Evolutionary conservation across 2,329 filamentous ascomycete genomes (phyloP).

Genomic region (Aschersonia sp.): DNA sequence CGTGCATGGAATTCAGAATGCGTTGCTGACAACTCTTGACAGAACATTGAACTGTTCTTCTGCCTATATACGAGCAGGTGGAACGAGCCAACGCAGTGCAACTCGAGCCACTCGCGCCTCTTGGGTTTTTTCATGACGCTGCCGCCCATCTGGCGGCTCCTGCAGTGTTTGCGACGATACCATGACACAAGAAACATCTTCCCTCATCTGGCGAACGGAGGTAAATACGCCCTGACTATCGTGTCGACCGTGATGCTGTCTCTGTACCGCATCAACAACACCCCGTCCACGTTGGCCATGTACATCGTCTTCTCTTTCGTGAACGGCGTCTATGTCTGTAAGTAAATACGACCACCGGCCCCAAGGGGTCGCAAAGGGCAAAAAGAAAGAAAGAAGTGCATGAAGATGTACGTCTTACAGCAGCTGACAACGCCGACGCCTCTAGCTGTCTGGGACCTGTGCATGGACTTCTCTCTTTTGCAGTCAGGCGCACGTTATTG

Average conservation of each 20-base stretch:
- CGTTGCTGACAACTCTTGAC: background rate
- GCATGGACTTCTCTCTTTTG: slow-evolving; percentile 92
- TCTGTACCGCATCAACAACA: slow-evolving; percentile 63
- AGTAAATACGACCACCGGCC: slow-evolving; percentile 14
- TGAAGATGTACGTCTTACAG: too few relatives aligned
- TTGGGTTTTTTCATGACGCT: slow-evolving; percentile 76
- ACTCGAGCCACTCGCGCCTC: slow-evolving; percentile 68
- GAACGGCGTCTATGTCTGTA: slow-evolving; percentile 71
- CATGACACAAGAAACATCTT: slow-evolving; percentile 75
- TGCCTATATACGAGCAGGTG: slow-evolving; percentile 78
- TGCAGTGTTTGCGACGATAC: slow-evolving; percentile 87
- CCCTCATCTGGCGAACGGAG: slow-evolving; percentile 83
- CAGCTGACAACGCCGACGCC: slow-evolving; percentile 1
- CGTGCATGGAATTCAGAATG: too few relatives aligned
- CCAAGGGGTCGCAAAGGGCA: too few relatives aligned
- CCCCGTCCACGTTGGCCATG: slow-evolving; percentile 41
- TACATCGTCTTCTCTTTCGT: slow-evolving; percentile 73
- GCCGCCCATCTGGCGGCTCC: slow-evolving; percentile 77
- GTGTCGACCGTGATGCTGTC: slow-evolving; percentile 65
- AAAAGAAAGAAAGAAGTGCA: too few relatives aligned
- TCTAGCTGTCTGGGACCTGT: slow-evolving; percentile 73
- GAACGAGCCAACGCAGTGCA: slow-evolving; percentile 62
- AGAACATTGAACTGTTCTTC: slow-evolving; percentile 90
- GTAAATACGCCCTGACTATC: slow-evolving; percentile 82
- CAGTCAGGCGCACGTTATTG: slow-evolving; percentile 56